Evolutionary conservation across 2,329 filamentous ascomycete genomes (phyloP).

Genomic region (Ophiocordyceps camponoti-rufipedis): DNA sequence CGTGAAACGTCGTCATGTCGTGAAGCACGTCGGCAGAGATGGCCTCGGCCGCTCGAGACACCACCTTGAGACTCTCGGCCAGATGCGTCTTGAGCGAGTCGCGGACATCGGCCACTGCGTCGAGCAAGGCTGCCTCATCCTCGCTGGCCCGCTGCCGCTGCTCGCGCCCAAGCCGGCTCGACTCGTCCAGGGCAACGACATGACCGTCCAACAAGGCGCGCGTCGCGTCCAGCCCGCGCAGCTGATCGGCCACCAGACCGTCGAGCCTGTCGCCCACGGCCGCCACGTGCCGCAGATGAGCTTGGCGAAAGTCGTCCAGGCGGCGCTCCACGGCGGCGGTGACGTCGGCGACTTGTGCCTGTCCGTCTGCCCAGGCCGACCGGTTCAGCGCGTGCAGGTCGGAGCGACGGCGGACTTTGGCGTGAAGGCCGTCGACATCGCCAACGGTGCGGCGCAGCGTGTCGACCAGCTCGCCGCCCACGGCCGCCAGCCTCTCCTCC

Average conservation of each 20-base stretch:
- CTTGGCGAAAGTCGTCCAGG: constrained; percentile 51
- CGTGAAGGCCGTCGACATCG: constrained; percentile 66
- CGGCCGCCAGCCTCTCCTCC: constrained; percentile 53
- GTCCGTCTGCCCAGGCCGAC: constrained; percentile 58
- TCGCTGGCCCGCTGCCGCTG: constrained; percentile 55
- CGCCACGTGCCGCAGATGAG: constrained; percentile 55
- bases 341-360: constrained; percentile 56
- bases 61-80: constrained; percentile 64
- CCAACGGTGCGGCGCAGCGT: constrained; percentile 61
- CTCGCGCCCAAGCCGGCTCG: constrained; percentile 47
- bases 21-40: constrained; percentile 80
- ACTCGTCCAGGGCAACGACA: constrained; percentile 45
- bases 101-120: constrained; percentile 79
- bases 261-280: constrained; percentile 55
- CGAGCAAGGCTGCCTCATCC: constrained; percentile 78
- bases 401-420: constrained; percentile 72
- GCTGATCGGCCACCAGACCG: constrained; percentile 56
- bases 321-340: constrained; percentile 61
- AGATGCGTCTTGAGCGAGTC: constrained; percentile 78
- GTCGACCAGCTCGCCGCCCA: constrained; percentile 60
- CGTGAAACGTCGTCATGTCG: constrained; percentile 72
- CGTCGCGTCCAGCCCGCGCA: constrained; percentile 51
- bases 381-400: constrained; percentile 69
- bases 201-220: constrained; percentile 55
- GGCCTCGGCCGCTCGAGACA: constrained; percentile 68